Conservation (phyloP, 208 protist species). For the Leishmania arabica region DNA sequence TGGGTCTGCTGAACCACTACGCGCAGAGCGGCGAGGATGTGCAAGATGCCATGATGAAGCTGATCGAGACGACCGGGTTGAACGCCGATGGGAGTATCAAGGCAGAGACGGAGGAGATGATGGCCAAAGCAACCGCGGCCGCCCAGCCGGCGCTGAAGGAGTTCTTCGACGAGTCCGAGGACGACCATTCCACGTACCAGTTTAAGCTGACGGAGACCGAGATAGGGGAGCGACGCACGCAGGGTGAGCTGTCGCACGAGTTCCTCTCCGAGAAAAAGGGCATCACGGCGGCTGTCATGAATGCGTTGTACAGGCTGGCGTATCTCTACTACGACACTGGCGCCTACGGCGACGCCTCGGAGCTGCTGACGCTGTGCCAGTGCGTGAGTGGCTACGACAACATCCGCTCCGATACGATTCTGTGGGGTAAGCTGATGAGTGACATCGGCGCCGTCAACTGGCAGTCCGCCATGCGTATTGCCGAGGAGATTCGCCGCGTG, state of each 20-base stretch:
- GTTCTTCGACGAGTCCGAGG: conserved; percentile 74
- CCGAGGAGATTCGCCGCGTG: conserved; percentile 68
- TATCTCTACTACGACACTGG: conserved; percentile 90
- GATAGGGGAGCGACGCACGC: conserved; percentile 70
- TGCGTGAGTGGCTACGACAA: conserved; percentile 79
- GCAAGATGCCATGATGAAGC: conserved; percentile 59
- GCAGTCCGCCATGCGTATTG: conserved; percentile 76
- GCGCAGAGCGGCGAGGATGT: conserved; percentile 70
- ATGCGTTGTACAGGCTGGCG: conserved; percentile 74
- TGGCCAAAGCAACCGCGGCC: conserved; percentile 49
- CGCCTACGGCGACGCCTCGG: conserved; percentile 77
- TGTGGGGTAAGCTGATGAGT: conserved; percentile 91
- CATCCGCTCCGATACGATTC: conserved; percentile 51
- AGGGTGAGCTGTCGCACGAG: conserved; percentile 77
- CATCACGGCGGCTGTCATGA: conserved; percentile 74
- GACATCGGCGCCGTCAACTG: conserved; percentile 86
- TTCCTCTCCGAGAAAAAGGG: conserved; percentile 65
- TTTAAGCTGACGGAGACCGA: conserved; percentile 77
- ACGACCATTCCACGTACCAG: conserved; percentile 77
- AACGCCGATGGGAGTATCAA: conserved; percentile 68
- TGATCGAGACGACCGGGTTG: conserved; percentile 77
- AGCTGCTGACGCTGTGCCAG: conserved; percentile 83
- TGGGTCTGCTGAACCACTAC: conserved; percentile 81
- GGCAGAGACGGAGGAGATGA: conserved; percentile 70
- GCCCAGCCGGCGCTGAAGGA: conserved; percentile 68